A percentile compares a stretch with the other conserved stretches of the same genome.
Evolutionary conservation across 257 asterid species (phyloP).

Genomic region (Gentiana straminea): DNA sequence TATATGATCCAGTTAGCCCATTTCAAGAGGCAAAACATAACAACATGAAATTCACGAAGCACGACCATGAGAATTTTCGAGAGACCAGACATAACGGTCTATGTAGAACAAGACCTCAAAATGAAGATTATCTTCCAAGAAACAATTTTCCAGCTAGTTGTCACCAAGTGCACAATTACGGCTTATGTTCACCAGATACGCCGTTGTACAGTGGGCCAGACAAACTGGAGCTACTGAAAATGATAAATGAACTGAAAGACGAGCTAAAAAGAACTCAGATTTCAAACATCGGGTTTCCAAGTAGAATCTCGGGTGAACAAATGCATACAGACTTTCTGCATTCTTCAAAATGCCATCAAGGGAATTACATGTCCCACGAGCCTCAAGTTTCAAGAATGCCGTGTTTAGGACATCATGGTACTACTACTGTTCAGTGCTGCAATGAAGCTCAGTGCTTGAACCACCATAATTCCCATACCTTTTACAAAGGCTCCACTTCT

Average conservation of each 20-base stretch:
- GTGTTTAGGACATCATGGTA: conserved; percentile 1
- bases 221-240: conserved; percentile 52
- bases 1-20: conserved; percentile 10
- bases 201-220: conserved; percentile 38
- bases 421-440: conserved; percentile 5
- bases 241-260: conserved; percentile 60
- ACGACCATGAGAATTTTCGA: conserved; percentile 27
- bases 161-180: conserved; percentile 20
- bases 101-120: conserved; percentile 22
- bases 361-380: conserved; percentile 17
- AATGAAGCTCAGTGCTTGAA: background rate
- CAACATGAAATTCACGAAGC: conserved; percentile 21
- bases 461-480: conserved; percentile 13
- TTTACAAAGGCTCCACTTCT: conserved; percentile 19
- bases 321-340: conserved; percentile 21
- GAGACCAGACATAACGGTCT: conserved; percentile 15
- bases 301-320: conserved; percentile 14
- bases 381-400: too few relatives aligned
- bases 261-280: conserved; percentile 41
- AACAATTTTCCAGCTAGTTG: conserved; percentile 18
- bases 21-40: conserved; percentile 17
- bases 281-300: conserved; percentile 16
- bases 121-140: conserved; percentile 22
- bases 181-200: conserved; percentile 24
- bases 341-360: conserved; percentile 15